phyloP scores from a whole-genome alignment of 495 filamentous ascomycete genomes.

The Lentithecium fluviatile region DNA sequence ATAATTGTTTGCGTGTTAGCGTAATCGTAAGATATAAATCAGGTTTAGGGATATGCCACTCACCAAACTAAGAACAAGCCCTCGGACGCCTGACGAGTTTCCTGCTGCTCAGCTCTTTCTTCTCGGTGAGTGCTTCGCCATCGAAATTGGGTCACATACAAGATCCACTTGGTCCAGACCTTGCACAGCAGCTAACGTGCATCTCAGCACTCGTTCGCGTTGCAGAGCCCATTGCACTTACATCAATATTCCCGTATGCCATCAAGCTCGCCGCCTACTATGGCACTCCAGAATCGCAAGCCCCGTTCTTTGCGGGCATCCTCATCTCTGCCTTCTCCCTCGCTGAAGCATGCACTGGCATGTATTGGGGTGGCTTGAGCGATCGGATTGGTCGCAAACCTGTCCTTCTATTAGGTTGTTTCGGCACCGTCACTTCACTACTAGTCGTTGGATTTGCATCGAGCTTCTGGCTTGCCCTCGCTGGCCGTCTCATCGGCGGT shows the following conservation, averaged over 20 bases:
- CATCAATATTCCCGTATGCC: constrained; percentile 84
- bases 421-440: constrained; percentile 76
- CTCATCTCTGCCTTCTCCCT: constrained; percentile 82
- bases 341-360: constrained; percentile 71
- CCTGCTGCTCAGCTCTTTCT: constrained; percentile 75
- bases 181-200: neutral
- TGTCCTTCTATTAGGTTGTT: constrained; percentile 72
- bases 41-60: constrained; percentile 43
- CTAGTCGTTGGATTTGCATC: constrained; percentile 78
- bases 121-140: constrained; percentile 55
- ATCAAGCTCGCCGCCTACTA: constrained; percentile 78
- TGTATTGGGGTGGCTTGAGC: constrained; percentile 81
- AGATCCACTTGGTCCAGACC: neutral
- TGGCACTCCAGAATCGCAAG: constrained; percentile 64
- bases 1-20: constrained; percentile 33
- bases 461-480: constrained; percentile 74
- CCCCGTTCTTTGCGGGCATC: constrained; percentile 80
- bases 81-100: constrained; percentile 61
- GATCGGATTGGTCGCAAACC: constrained; percentile 84
- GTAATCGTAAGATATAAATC: constrained; percentile 38
- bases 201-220: constrained; percentile 67
- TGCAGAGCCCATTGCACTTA: constrained; percentile 84
- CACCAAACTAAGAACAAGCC: constrained; percentile 41
- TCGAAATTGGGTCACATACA: neutral
- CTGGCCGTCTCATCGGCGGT: constrained; percentile 74